Base-by-base conservation (phyloP, 306 rosid genomes). In the Malus sieversii region DNA sequence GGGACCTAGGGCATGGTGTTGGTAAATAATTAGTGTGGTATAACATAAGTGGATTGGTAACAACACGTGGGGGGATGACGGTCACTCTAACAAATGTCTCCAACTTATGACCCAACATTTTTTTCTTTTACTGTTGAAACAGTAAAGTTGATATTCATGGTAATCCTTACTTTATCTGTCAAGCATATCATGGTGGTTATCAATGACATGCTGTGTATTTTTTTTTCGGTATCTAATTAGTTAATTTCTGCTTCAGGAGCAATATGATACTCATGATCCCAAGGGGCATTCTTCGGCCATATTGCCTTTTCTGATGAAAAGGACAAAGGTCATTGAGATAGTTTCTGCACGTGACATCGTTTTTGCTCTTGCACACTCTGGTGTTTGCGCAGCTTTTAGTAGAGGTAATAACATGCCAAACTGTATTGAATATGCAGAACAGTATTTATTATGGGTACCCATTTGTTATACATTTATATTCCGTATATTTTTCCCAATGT, bases 321-420 rank as follows among this genome's bases (percentile, higher is more conserved):
- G 97, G 55, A 83, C 89, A 11, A 91, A 84, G 81, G 85, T 91
- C 22, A 87, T 86, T 25, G 97, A 91, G 81, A 89, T 91, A 46
- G 97, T 91, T 15, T 92, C 97, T 12, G 93, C 97, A 14, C 88
- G 84, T 45, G 88, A 80, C 64, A 69, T 87, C 2, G 84, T 91
- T 55, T 91, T 91, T 71, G 92, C 93, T 59, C 90, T 91, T 22
- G 87, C 90, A 29, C 93, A 91, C 77, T 89, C 97, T 38, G 97
- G 97, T 16, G 82, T 91, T 3, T 89, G 93, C 75, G 97, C 97
- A 16, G 93, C 93, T 70, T 91, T 89, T 77, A 91, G 93, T 72
- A 74, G 97, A 83, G 97, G 97, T 90, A 74, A 71, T 42, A 61
- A 33, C n/a, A 20, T 55, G 25, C 57, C 22, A 42, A 64, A 18